Base-by-base conservation (phyloP, 345 rosid species). In the Streptanthus diversifolius region DNA sequence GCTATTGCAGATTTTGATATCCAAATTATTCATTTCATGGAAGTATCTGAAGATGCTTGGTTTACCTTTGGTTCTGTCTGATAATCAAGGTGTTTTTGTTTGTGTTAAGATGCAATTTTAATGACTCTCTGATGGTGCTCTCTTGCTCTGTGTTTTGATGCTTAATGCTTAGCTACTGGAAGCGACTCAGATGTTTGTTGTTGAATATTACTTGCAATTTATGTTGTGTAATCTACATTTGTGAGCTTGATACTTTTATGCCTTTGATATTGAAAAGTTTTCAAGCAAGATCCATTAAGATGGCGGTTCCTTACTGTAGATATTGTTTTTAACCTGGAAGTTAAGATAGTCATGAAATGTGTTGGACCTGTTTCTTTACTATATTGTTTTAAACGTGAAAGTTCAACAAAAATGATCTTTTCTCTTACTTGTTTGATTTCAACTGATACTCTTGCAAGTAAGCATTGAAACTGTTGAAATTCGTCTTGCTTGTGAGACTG, bases 121-220 rank as follows among this genome's bases (percentile, higher is more conserved):
- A 10, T 48, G 58, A 15, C 22, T 55, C 58, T 45, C 3, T 55
- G 7, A 47, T 73, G 77, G 8, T 17, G 44, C 24, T 70, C 47
- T 58, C 25, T 70, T 59, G 12, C n/a, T 53, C 35, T 71, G 52
- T 72, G 18, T 22, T 41, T 49, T 39, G 54, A 60, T 59, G 49
- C 53, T 29, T 25, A 19, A 13, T 49, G 53, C 18, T 40, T 62
- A 25, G 7, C 8, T 52, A 14, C 15, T 30, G 14, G 55, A 5
- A 47, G 44, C 63, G 41, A 44, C 53, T 43, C 70, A 15, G 40
- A 19, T 54, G 55, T 30, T 53, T 63, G 44, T 40, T 72, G 54
- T 52, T 72, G 32, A 37, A n/a, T 41, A 3, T 52, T 29, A 43
- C 22, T 69, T 53, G 29, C 19, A 39, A 17, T 40, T 54, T 1